These are phyloP conservation scores for Coemansia sp. DNA, from an alignment of 192 early-diverging fungal genomes.

Conservation along the genomic window DNA sequence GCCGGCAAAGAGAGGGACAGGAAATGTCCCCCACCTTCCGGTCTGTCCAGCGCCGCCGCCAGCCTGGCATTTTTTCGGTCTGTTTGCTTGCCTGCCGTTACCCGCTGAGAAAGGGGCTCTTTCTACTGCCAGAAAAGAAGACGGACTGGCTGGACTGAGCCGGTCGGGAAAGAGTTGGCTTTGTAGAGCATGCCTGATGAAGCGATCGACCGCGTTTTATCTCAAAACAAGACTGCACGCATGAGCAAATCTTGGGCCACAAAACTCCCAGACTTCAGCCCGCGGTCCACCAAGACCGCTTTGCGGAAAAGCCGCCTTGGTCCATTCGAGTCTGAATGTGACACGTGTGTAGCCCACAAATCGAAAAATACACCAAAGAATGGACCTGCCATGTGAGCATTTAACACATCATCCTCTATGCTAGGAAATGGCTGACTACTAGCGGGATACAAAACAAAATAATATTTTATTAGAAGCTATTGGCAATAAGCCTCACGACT, in stretches of 20 bases:
- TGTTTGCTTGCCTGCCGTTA: background rate
- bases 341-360: too few relatives aligned
- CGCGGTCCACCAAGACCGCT: background rate
- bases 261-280: background rate
- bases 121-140: background rate
- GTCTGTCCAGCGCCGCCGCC: background rate
- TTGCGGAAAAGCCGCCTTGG: too few relatives aligned
- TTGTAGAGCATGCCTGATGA: background rate
- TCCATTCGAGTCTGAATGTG: too few relatives aligned
- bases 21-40: background rate
- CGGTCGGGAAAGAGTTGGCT: constrained; percentile 1
- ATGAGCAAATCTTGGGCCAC: background rate
- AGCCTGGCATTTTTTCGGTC: background rate
- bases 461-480: background rate
- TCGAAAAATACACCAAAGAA: too few relatives aligned
- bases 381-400: too few relatives aligned
- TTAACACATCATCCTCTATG: background rate
- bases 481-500: background rate
- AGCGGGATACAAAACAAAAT: background rate
- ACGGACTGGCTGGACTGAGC: background rate
- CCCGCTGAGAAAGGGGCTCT: background rate
- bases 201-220: constrained; percentile 2
- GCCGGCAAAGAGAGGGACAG: constrained; percentile 1
- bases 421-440: background rate
- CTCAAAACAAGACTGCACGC: background rate